Evolutionary conservation across 2,329 filamentous ascomycete species (phyloP).

Genomic region (Diaporthe sp.): DNA sequence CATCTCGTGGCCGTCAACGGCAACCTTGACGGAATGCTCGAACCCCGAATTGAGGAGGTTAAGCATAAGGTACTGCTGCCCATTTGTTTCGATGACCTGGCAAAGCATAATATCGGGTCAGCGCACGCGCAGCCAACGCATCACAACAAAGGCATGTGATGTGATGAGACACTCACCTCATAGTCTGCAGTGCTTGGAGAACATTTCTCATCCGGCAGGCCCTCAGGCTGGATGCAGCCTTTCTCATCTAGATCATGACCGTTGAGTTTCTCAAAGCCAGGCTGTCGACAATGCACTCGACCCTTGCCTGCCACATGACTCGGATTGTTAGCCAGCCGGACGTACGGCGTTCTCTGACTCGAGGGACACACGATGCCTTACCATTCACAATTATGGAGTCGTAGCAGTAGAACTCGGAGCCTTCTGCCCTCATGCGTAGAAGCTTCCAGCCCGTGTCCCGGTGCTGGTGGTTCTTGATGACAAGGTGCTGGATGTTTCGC

Average conservation of each 20-base stretch:
- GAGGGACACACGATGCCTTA: background rate
- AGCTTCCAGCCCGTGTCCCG: conserved; percentile 41
- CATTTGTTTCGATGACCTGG: conserved; percentile 40
- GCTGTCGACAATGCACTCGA: conserved; percentile 42
- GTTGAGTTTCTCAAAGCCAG: conserved; percentile 36
- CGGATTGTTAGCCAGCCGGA: background rate
- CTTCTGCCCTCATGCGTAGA: conserved; percentile 39
- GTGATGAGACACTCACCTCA: background rate
- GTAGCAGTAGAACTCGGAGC: conserved; percentile 42
- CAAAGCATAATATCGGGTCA: background rate
- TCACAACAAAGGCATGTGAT: no score
- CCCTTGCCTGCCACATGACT: conserved; percentile 40
- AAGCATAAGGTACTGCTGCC: conserved; percentile 40
- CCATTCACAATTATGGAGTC: conserved; percentile 45
- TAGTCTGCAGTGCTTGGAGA: conserved; percentile 30
- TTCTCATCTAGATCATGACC: conserved; percentile 35
- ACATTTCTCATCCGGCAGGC: conserved; percentile 22
- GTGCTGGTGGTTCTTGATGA: conserved; percentile 40
- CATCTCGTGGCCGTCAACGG: conserved; percentile 44
- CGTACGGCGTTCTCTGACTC: background rate
- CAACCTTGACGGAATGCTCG: conserved; percentile 39
- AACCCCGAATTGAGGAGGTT: conserved; percentile 41
- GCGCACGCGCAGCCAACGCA: background rate
- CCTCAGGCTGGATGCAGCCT: conserved; percentile 37
- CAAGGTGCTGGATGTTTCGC: conserved; percentile 36